Base-by-base conservation (phyloP, 1,284 basidiomycete genomes). In the Uromyces viciae-fabae region DNA sequence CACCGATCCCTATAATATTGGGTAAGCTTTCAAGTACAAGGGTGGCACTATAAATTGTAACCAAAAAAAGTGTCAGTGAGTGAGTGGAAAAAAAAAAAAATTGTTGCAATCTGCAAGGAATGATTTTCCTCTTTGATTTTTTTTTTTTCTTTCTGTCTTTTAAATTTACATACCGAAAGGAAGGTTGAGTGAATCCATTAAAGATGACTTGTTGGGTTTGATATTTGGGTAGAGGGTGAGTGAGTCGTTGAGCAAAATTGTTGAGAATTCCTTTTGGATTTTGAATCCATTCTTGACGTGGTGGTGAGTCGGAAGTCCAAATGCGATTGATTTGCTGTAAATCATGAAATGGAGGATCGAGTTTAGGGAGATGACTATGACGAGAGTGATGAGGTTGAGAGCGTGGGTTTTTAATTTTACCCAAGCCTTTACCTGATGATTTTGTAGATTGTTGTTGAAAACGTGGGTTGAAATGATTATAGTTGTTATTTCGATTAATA, bases 1-100 rank as follows among this genome's bases (percentile, higher is more conserved):
- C 95, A 88, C 94, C 84, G 3, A 87, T 85, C 11, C 88, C 89
- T 40, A 86, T 62, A 62, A 89, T 22, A 46, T 73, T 62, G 1
- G 69, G 54, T 46, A 31, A 38, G 11, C 33, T 28, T 19, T 80
- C 78, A 28, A 71, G 68, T 31, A 25, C 8, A 36, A 80, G 69
- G 43, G 78, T 73, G 40, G 66, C 58, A 33, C 78, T 80, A 46
- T 5, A 38, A 62, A 72, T n/a, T 25, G 42, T 22, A 28, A 56
- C 19, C 31, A 66, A 33, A 64, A 52, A 36, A 58, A 62, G n/a
- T n/a, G n/a, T n/a, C n/a, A n/a, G n/a, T n/a, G n/a, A n/a, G n/a
- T n/a, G n/a, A n/a, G n/a, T n/a, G n/a, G n/a, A n/a, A n/a, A n/a
- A n/a, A n/a, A n/a, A n/a, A n/a, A n/a, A n/a, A n/a, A n/a, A n/a